Percentiles rank a stretch among this genome's conserved stretches.
phyloP scores from a whole-genome alignment of 2,329 filamentous ascomycete genomes.

The Aulographum hederae region DNA sequence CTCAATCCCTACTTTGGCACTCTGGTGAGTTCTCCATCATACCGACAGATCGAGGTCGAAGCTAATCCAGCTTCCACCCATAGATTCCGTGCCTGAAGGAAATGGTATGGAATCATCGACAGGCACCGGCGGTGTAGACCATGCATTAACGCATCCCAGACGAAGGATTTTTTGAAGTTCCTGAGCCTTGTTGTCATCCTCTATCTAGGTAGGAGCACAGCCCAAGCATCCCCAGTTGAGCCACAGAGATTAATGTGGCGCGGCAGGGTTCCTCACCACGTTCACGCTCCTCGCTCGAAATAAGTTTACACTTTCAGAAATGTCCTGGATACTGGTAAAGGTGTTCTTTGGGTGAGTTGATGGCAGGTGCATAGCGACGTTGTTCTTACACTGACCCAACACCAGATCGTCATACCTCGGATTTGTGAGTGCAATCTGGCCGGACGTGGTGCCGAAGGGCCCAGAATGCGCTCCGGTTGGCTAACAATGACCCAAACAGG shows the following conservation, averaged over 20 bases:
- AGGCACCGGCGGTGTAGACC: too few species aligned
- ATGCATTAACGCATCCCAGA: constrained; percentile 23
- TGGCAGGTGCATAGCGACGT: constrained; percentile 3
- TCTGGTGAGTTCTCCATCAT: constrained; percentile 30
- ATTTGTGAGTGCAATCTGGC: constrained; percentile 43
- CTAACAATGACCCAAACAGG: constrained; percentile 11
- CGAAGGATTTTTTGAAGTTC: constrained; percentile 79
- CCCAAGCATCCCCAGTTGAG: background rate
- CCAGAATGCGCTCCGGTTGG: constrained; percentile 4
- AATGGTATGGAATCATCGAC: constrained; percentile 48
- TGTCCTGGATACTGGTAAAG: constrained; percentile 62
- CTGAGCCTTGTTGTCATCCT: constrained; percentile 60
- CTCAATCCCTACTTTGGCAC: constrained; percentile 83
- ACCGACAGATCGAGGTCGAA: constrained; percentile 1
- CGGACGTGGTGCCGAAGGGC: background rate
- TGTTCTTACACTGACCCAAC: background rate
- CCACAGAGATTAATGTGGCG: constrained; percentile 4
- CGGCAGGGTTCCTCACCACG: constrained; percentile 62
- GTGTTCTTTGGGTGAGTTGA: constrained; percentile 51
- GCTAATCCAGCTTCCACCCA: too few species aligned
- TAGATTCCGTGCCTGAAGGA: constrained; percentile 77
- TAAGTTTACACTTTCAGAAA: constrained; percentile 42
- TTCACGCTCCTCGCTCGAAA: constrained; percentile 64
- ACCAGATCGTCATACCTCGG: constrained; percentile 48
- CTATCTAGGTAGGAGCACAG: constrained; percentile 41